Evolutionary conservation across 2,329 filamentous ascomycete genomes (phyloP).

Genomic region (Diplocarpon rosae): DNA sequence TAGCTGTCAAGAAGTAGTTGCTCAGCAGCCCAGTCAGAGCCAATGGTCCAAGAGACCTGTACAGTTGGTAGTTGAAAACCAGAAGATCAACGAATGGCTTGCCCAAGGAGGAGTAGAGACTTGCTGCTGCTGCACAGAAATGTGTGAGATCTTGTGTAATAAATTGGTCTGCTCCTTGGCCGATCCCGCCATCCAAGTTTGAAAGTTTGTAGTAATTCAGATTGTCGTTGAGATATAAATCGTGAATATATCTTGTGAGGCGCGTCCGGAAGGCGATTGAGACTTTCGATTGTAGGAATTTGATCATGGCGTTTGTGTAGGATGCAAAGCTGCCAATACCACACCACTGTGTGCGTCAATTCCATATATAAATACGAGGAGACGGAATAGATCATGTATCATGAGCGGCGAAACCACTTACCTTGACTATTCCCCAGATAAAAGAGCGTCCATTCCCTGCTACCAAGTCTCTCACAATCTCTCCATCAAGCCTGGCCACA

Average conservation of each 20-base stretch:
- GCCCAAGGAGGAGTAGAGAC: constrained; percentile 90
- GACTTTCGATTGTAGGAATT: constrained; percentile 94
- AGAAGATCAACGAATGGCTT: constrained; percentile 95
- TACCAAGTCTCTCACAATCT: constrained; percentile 93
- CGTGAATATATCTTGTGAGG: constrained; percentile 91
- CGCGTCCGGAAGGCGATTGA: constrained; percentile 96
- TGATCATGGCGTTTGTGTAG: constrained; percentile 98
- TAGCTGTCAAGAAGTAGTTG: constrained; percentile 92
- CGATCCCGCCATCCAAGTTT: constrained; percentile 86
- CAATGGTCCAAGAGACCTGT: constrained; percentile 78
- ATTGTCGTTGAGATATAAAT: constrained; percentile 88
- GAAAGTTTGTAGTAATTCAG: constrained; percentile 93
- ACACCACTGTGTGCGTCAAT: constrained; percentile 52
- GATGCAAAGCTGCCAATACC: constrained; percentile 87
- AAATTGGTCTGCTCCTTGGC: constrained; percentile 87
- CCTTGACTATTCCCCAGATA: constrained; percentile 76
- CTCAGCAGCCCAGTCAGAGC: constrained; percentile 77
- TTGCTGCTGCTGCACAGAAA: constrained; percentile 87
- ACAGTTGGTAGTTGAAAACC: constrained; percentile 97
- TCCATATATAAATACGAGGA: too few relatives aligned
- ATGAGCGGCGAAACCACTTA: constrained; percentile 24
- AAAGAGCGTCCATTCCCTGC: constrained; percentile 85
- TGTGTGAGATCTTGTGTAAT: constrained; percentile 95
- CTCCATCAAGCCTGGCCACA: constrained; percentile 85
- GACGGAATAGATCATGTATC: too few relatives aligned